phyloP scores from a whole-genome alignment of 2,329 filamentous ascomycete species.

The Apiospora arundinis region DNA sequence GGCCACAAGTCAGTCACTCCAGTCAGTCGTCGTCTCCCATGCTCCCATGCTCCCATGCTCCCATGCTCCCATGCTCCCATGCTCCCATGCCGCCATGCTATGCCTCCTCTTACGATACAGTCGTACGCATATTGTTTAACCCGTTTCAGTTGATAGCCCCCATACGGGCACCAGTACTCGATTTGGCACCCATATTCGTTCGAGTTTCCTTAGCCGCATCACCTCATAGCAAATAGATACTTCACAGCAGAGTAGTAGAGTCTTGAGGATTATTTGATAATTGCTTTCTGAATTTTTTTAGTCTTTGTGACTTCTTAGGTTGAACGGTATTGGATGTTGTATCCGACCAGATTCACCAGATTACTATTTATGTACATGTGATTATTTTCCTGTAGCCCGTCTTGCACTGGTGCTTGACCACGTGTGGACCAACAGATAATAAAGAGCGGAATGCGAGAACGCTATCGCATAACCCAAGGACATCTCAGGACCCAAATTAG shows the following conservation, averaged over 20 bases:
- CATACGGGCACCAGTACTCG: neutral
- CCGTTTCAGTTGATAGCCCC: neutral
- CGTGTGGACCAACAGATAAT: neutral
- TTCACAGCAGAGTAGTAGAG: neutral
- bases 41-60: neutral
- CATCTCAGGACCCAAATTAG: neutral
- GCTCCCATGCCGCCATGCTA: neutral
- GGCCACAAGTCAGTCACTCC: neutral
- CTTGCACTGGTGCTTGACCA: neutral
- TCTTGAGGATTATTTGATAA: neutral
- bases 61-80: neutral
- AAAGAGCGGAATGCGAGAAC: constrained; percentile 19
- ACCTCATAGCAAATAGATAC: neutral
- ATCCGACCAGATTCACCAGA: neutral
- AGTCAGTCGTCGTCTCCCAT: neutral
- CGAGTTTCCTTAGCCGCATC: neutral
- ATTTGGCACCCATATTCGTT: too few species aligned
- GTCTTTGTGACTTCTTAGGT: neutral
- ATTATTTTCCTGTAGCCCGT: neutral
- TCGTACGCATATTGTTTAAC: neutral
- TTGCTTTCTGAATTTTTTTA: constrained; percentile 22
- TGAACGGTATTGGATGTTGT: neutral
- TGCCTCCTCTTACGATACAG: neutral
- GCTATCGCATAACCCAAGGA: constrained; percentile 18
- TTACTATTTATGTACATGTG: constrained; percentile 16